Percentiles rank a stretch among this genome's conserved stretches.
These are phyloP conservation scores for Phallus indusiatus DNA, from an alignment of 768 basidiomycete genomes.

Conservation along the genomic window DNA sequence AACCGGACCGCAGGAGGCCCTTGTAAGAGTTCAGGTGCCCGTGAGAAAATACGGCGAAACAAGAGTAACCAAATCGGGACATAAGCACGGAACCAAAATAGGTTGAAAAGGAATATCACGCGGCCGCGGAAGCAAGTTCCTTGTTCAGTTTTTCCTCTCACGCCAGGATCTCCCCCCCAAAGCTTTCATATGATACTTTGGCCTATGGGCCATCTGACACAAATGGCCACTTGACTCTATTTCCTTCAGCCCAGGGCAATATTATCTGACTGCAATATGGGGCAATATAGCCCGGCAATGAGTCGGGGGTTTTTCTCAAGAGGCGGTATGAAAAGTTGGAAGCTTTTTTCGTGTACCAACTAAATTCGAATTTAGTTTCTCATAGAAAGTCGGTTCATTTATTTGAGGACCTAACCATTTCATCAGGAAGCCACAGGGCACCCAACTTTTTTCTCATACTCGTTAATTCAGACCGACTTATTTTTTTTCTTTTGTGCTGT, in stretches of 20 bases:
- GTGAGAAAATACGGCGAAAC: neutral
- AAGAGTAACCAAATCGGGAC: neutral
- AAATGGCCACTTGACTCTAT: neutral
- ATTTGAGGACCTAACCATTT: neutral
- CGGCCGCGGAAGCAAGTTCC: conserved; percentile 6
- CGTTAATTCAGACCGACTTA: neutral
- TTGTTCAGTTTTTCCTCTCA: neutral
- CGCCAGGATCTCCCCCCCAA: neutral
- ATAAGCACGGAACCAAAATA: conserved; percentile 5
- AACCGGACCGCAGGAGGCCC: neutral
- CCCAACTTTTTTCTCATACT: neutral
- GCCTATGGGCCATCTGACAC: neutral
- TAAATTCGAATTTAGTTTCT: neutral
- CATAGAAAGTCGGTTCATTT: neutral
- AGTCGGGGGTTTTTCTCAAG: too few relatives aligned
- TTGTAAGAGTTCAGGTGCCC: neutral
- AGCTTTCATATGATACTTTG: neutral
- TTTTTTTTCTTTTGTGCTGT: neutral
- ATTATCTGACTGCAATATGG: neutral
- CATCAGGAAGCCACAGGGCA: neutral
- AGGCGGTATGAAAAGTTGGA: too few relatives aligned
- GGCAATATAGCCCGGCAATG: too few relatives aligned
- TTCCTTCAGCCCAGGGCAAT: neutral
- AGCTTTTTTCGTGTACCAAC: too few relatives aligned
- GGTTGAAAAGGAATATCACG: conserved; percentile 9